phyloP scores from a whole-genome alignment of 2,329 filamentous ascomycete species.

The Aspergillus puulaauensis region DNA sequence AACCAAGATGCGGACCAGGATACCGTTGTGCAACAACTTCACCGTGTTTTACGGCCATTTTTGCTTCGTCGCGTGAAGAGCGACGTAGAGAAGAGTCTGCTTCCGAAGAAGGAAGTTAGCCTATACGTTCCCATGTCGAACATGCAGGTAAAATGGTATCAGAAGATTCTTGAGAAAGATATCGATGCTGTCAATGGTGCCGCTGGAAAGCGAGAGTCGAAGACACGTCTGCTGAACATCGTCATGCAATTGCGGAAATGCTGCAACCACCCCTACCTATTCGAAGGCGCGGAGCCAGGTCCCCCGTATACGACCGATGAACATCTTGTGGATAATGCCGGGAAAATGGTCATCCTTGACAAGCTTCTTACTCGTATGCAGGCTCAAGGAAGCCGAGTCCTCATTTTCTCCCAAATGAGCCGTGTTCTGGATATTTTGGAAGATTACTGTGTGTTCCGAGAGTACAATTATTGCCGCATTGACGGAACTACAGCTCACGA shows the following conservation, averaged over 20 bases:
- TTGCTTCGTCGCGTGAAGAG: slow-evolving; percentile 93
- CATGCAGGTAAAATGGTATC: slow-evolving; percentile 99
- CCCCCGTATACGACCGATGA: slow-evolving; percentile 98
- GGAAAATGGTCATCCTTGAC: slow-evolving; percentile 97
- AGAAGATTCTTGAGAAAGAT: slow-evolving; percentile 98
- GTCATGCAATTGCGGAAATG: slow-evolving; percentile 99
- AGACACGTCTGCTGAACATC: slow-evolving; percentile 94
- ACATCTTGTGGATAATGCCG: slow-evolving; percentile 87
- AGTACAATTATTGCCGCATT: slow-evolving; percentile 95
- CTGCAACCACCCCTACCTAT: slow-evolving; percentile 97
- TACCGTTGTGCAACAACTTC: slow-evolving; percentile 91
- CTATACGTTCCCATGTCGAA: slow-evolving; percentile 98
- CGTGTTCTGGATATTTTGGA: slow-evolving; percentile 94
- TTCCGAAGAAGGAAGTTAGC: slow-evolving; percentile 97
- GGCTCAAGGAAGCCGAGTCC: slow-evolving; percentile 84
- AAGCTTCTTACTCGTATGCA: slow-evolving; percentile 82
- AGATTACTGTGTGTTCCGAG: slow-evolving; percentile 95
- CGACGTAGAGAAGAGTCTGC: slow-evolving; percentile 94
- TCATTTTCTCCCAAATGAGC: slow-evolving; percentile 99
- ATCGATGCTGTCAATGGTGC: slow-evolving; percentile 98
- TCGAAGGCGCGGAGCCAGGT: slow-evolving; percentile 94
- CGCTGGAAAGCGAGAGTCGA: slow-evolving; percentile 93
- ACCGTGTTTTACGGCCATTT: slow-evolving; percentile 90
- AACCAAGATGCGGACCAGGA: slow-evolving; percentile 88
- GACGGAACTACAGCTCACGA: slow-evolving; percentile 96